These are phyloP conservation scores for Ceratobasidium sp. DNA, from an alignment of 1,284 basidiomycete genomes.

Conservation along the genomic window DNA sequence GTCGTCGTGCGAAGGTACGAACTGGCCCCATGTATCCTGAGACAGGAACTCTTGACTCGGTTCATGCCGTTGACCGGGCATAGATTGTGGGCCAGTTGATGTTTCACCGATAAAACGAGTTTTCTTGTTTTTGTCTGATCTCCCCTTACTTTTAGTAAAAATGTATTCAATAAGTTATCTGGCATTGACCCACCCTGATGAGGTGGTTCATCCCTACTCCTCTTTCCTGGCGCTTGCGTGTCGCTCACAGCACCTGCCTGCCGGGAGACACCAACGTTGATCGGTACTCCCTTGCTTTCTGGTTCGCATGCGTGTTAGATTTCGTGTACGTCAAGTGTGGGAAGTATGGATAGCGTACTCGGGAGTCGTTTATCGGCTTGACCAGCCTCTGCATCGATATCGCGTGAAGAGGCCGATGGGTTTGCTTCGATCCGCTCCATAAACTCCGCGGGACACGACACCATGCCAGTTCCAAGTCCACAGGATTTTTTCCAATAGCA, in stretches of 20 bases:
- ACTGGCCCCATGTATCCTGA: not conserved
- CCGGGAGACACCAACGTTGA: conserved; percentile 2
- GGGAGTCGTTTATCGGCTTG: not conserved
- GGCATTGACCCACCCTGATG: not conserved
- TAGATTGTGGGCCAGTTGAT: not conserved
- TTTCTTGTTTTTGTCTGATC: not conserved
- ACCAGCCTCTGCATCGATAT: not conserved
- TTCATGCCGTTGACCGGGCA: not conserved
- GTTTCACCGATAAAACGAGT: not conserved
- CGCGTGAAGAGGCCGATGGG: not conserved
- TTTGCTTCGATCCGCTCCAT: not conserved
- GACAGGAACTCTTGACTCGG: not conserved
- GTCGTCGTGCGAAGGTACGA: not conserved
- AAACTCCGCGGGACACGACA: not conserved
- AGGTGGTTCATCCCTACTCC: not conserved
- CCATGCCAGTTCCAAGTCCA: not conserved
- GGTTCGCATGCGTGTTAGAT: not conserved
- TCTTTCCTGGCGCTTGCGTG: not conserved
- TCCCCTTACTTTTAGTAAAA: not conserved
- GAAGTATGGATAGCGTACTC: not conserved
- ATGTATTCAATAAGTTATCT: not conserved
- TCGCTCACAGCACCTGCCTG: not conserved
- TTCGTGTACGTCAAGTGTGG: not conserved
- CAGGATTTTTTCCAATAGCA: conserved; percentile 29
- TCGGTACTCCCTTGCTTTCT: not conserved